phyloP scores from a whole-genome alignment of 1,284 basidiomycete species.

The Trametes versicolor region DNA sequence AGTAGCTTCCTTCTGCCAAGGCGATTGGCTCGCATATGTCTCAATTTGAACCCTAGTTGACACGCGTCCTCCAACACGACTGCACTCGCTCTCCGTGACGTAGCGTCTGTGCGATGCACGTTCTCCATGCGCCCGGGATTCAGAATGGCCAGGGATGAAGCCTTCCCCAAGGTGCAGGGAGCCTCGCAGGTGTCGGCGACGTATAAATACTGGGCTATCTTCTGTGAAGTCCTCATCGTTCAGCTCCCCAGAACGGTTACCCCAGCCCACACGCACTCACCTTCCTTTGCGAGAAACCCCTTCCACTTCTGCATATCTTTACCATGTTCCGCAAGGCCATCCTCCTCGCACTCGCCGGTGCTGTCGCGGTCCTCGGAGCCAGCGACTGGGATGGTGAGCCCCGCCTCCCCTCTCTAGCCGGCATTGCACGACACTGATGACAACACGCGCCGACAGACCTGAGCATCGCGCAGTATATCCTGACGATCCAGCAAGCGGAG shows the following conservation, averaged over 20 bases:
- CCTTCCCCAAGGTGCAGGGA: not conserved
- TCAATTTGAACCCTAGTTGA: not conserved
- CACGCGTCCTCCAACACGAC: not conserved
- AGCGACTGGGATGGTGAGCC: constrained; percentile 12
- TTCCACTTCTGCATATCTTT: constrained; percentile 15
- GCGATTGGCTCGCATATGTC: constrained; percentile 7
- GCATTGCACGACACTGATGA: not conserved
- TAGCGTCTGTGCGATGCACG: not conserved
- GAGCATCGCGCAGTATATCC: constrained; percentile 61
- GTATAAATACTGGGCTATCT: not conserved
- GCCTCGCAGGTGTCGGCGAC: not conserved
- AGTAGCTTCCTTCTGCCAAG: not conserved
- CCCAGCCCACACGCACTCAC: constrained; percentile 14
- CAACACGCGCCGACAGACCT: constrained; percentile 38
- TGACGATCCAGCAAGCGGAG: constrained; percentile 69
- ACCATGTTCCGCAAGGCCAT: constrained; percentile 26
- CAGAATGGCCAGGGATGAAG: not conserved
- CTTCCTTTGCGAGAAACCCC: constrained; percentile 16
- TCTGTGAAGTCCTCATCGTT: constrained; percentile 15
- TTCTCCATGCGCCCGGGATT: not conserved
- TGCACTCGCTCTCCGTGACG: constrained; percentile 5
- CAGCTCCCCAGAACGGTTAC: constrained; percentile 18
- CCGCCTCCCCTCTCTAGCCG: not conserved
- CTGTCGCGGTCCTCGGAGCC: constrained; percentile 10
- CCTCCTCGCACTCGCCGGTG: constrained; percentile 23